Conservation (phyloP, 352 stramenopile species). For the Thraustochytrium sp. region DNA sequence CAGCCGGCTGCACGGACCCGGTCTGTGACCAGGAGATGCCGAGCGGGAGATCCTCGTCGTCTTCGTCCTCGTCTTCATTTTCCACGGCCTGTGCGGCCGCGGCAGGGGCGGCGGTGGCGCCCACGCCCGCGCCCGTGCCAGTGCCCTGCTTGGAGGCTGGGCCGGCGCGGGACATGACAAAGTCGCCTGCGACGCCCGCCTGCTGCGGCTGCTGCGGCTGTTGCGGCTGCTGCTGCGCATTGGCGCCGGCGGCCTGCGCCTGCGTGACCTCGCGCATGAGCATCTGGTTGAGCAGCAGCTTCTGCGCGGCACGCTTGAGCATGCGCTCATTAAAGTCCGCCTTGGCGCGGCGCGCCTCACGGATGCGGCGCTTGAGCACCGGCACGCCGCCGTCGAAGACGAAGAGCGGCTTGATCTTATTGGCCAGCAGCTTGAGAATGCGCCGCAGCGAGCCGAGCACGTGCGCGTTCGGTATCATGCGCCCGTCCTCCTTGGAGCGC, state of each 20-base stretch:
- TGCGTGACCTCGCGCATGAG: slow-evolving; percentile 54
- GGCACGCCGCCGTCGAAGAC: slow-evolving; percentile 97
- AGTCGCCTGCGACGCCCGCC: not conserved
- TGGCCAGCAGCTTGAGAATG: slow-evolving; percentile 70
- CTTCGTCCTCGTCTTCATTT: not conserved
- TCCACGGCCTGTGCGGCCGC: not conserved
- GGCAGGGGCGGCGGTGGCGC: not conserved
- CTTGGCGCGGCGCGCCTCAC: slow-evolving; percentile 35
- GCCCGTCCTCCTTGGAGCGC: slow-evolving; percentile 79
- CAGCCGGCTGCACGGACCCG: not conserved
- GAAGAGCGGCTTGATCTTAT: slow-evolving; percentile 87
- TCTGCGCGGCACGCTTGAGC: slow-evolving; percentile 82
- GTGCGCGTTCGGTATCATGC: slow-evolving; percentile 88
- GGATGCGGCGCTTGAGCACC: slow-evolving; percentile 85
- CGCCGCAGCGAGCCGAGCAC: slow-evolving; percentile 86
- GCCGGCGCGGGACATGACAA: not conserved
- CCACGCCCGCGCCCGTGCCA: not conserved
- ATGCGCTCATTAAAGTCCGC: slow-evolving; percentile 58
- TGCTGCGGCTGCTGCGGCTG: not conserved
- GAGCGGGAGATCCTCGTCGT: slow-evolving; percentile 33
- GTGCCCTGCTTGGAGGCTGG: not conserved
- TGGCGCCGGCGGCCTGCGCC: not conserved
- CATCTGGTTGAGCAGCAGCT: slow-evolving; percentile 84
- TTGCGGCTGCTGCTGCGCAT: not conserved
- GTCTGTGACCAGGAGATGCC: not conserved